Conservation (phyloP, 2,329 filamentous ascomycete species). For the Erysiphe pulchra region DNA sequence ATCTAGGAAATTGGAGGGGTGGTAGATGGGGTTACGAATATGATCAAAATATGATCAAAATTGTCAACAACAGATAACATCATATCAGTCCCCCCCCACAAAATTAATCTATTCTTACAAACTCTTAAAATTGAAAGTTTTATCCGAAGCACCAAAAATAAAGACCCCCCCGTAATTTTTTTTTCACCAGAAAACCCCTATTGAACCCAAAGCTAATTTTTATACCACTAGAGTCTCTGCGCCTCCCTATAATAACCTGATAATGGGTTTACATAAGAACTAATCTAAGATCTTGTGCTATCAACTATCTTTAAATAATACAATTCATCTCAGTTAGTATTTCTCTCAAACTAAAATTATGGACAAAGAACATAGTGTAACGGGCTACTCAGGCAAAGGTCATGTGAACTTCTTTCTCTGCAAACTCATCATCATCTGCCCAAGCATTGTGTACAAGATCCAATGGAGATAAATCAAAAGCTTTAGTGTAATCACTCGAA, state of each 20-base stretch:
- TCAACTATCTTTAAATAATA: not conserved
- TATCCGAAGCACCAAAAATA: no score
- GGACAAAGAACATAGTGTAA: not conserved
- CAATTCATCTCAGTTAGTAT: not conserved
- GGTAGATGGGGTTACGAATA: no score
- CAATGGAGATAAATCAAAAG: conserved; percentile 16
- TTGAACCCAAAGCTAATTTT: no score
- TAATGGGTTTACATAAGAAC: not conserved
- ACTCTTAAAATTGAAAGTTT: no score
- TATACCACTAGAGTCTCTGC: no score
- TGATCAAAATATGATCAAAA: no score
- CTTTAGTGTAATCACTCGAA: not conserved
- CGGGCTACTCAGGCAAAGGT: conserved; percentile 27
- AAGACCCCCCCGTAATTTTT: no score
- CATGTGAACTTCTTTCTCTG: conserved; percentile 54
- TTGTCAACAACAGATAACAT: no score
- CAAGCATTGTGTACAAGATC: conserved; percentile 31
- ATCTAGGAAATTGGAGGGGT: no score
- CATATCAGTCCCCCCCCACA: no score
- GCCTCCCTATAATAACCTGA: not conserved
- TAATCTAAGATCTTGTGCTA: not conserved
- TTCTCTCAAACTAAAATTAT: not conserved
- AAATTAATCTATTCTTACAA: no score
- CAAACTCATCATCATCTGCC: conserved; percentile 40
- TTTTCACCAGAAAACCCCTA: no score